These are phyloP conservation scores for Medicago arabica DNA, from an alignment of 306 rosid genomes.

Conservation along the genomic window DNA sequence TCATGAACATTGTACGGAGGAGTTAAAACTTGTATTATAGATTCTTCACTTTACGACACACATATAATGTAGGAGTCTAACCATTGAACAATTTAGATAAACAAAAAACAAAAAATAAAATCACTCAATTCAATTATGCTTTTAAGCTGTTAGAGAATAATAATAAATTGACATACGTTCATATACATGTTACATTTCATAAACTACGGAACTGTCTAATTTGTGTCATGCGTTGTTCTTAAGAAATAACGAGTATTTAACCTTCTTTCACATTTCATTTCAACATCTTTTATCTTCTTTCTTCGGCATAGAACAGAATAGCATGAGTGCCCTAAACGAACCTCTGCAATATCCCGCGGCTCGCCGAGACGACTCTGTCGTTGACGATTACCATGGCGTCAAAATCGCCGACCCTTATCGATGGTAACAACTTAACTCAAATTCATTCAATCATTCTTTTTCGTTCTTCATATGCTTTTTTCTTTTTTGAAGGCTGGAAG, in stretches of 20 bases:
- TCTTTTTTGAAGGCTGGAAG: conserved; percentile 73
- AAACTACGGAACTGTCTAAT: no score
- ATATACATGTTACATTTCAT: no score
- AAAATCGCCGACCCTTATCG: conserved; percentile 82
- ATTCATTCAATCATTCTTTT: neutral
- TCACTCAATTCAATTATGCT: no score
- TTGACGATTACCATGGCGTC: conserved; percentile 85
- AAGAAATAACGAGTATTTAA: neutral
- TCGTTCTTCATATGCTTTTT: neutral
- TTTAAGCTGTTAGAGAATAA: no score
- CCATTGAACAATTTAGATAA: no score
- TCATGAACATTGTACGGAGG: no score
- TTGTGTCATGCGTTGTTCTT: no score
- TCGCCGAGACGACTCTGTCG: conserved; percentile 75
- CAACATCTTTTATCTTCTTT: neutral
- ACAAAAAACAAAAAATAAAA: no score
- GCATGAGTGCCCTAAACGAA: conserved; percentile 56
- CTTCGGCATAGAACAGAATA: neutral
- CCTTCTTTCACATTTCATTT: conserved; percentile 6
- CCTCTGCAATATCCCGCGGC: conserved; percentile 64
- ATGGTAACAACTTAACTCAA: conserved; percentile 53
- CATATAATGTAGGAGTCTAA: no score
- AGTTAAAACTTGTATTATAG: no score
- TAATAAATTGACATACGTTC: no score
- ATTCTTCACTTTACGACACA: no score